Base-by-base conservation (phyloP, 345 rosid species). In the Luvunga scandens region DNA sequence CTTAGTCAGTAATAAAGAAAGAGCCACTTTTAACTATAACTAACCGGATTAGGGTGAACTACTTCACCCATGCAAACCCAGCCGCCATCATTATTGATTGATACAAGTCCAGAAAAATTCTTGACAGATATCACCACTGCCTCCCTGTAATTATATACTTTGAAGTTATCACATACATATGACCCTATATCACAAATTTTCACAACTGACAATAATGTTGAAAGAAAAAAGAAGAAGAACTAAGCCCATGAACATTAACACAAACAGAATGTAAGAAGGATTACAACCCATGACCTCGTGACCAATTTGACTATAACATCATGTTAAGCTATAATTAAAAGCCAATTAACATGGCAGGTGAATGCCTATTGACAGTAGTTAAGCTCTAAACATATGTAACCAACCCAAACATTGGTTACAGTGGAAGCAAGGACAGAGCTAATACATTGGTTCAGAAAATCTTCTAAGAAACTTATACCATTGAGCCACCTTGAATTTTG, bases 71-170 rank as follows among this genome's bases (percentile, higher is more conserved):
- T 87, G 82, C 90, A 89, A 80, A 86, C 82, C 98, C 98, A 95
- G 85, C 89, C 89, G 60, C 97, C 97, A 86, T 92, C 92, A 9
- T 85, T 82, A 57, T 71, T 81, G 22, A 95, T 80, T 5, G 94
- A 84, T 50, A 89, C 89, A 65, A 88, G 81, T 22, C 96, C 99
- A 0, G 95, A 76, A 19, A 93, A 62, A 89, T 93, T 91, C 88
- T 88, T 89, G n/a, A 95, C 99, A 81, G 89, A 77, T 25, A 91
- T 60, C 81, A 95, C 94, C 75, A 86, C 84, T 70, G 83, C 88
- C 83, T 93, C 91, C 79, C 96, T 94, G 89, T 9, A 80, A 4
- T 10, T 56, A 30, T 9, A 0, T 16, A 42, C n/a, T 22, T 67
- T 9, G n/a, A 12, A 3, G 14, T 60, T 24, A 60, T 24, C 13